Conservation (phyloP, 345 rosid species). For the Eucalyptus sp. region DNA sequence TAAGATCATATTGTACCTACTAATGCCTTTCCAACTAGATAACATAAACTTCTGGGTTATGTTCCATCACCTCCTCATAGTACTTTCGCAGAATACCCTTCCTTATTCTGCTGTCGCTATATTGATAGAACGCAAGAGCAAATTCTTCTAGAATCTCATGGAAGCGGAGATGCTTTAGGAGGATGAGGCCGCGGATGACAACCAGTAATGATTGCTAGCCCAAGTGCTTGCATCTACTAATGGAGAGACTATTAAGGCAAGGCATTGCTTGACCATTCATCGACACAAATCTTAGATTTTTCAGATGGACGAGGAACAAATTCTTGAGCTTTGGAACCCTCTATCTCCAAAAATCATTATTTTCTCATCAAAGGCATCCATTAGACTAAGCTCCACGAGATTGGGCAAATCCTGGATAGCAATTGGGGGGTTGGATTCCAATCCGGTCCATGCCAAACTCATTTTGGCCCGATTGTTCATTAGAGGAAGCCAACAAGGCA, state of each 20-base stretch:
- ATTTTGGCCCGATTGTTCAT: not conserved
- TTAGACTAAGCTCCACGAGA: rapidly evolving
- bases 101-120: rapidly evolving
- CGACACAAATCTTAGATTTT: not conserved
- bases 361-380: not conserved
- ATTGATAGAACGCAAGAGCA: not conserved
- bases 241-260: not conserved
- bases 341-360: not conserved
- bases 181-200: not conserved
- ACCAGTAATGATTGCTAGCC: not conserved
- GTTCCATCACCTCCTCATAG: not conserved
- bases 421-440: not conserved
- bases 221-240: not conserved
- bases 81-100: not conserved
- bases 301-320: rapidly evolving
- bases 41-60: too few species aligned
- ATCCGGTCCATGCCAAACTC: not conserved
- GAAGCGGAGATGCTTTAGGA: not conserved
- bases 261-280: not conserved
- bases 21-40: not conserved
- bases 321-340: not conserved
- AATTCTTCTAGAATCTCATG: not conserved
- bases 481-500: not conserved
- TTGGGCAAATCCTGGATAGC: not conserved
- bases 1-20: not conserved